A percentile compares a stretch with the other conserved stretches of the same genome.
Conservation (phyloP, 1,284 basidiomycete species). For the Wallemia hederae region DNA sequence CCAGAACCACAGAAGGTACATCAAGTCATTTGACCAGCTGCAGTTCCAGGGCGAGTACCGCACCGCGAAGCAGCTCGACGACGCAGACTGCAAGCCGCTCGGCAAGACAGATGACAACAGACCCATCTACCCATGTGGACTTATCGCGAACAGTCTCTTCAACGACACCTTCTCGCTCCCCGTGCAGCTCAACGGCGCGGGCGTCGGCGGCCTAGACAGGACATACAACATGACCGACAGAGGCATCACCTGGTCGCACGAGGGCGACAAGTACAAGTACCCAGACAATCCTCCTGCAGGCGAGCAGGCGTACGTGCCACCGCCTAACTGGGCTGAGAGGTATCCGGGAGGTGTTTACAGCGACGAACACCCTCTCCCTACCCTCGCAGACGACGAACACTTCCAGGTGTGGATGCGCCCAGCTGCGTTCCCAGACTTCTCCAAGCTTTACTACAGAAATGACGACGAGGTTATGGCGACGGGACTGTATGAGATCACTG, state of each 20-base stretch:
- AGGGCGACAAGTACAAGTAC: conserved; percentile 56
- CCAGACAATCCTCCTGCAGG: conserved; percentile 25
- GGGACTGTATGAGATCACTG: conserved; percentile 46
- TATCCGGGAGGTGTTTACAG: conserved; percentile 47
- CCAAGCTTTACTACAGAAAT: conserved; percentile 78
- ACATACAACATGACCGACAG: conserved; percentile 47
- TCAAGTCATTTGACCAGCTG: conserved; percentile 58
- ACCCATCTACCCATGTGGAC: conserved; percentile 70
- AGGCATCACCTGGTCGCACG: conserved; percentile 81
- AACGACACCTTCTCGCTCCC: conserved; percentile 65
- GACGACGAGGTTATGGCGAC: conserved; percentile 39
- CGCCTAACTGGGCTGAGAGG: conserved; percentile 56
- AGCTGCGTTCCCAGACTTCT: conserved; percentile 82
- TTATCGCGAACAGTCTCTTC: conserved; percentile 95
- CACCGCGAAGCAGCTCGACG: conserved; percentile 25
- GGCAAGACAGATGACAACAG: conserved; percentile 24
- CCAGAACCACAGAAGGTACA: conserved; percentile 95
- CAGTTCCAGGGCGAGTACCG: conserved; percentile 56
- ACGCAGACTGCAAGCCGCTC: conserved; percentile 70
- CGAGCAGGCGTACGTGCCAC: conserved; percentile 41
- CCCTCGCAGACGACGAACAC: conserved; percentile 55
- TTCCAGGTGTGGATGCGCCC: conserved; percentile 99
- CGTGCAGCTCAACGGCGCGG: conserved; percentile 24
- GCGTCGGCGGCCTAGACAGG: conserved; percentile 21
- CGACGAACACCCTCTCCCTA: conserved; percentile 32